Evolutionary conservation across 768 basidiomycete genomes (phyloP).

Genomic region (Chalciporus piperatus): DNA sequence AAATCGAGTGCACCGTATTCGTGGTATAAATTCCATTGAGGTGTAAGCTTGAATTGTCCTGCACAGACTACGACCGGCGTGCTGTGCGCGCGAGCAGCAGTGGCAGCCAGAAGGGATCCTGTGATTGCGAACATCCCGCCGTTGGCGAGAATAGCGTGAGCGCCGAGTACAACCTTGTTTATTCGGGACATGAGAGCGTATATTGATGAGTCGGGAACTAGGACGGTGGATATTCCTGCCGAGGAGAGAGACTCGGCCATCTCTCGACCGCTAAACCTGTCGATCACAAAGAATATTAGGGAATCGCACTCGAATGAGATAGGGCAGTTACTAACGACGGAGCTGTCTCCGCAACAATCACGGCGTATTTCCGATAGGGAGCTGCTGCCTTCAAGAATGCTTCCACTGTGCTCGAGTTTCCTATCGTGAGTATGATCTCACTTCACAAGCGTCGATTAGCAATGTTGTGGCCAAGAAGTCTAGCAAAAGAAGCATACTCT

Average conservation of each 20-base stretch:
- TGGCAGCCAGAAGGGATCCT: constrained; percentile 80
- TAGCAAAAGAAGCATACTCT: constrained; percentile 59
- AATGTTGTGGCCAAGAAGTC: background rate
- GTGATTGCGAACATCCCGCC: constrained; percentile 92
- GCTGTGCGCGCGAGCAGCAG: constrained; percentile 85
- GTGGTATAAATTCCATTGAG: constrained; percentile 84
- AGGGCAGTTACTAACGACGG: constrained; percentile 64
- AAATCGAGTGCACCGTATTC: constrained; percentile 84
- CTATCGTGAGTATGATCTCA: constrained; percentile 92
- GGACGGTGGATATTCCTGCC: constrained; percentile 86
- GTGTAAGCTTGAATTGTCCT: constrained; percentile 96
- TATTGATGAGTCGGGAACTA: constrained; percentile 94
- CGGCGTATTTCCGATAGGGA: constrained; percentile 88
- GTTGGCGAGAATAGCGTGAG: constrained; percentile 94
- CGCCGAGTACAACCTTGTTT: constrained; percentile 93
- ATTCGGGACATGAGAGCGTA: constrained; percentile 96
- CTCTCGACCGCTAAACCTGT: constrained; percentile 78
- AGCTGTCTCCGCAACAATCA: constrained; percentile 93
- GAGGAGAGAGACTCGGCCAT: constrained; percentile 81
- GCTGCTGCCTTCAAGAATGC: constrained; percentile 90
- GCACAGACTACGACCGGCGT: constrained; percentile 92
- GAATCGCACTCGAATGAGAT: constrained; percentile 1
- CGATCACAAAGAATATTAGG: constrained; percentile 1
- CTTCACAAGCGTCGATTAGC: constrained; percentile 38
- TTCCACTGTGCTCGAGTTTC: constrained; percentile 93